Percentiles rank a stretch among this genome's conserved stretches.
Conservation (phyloP, 1,284 basidiomycete species). For the Gomphus sp. region DNA sequence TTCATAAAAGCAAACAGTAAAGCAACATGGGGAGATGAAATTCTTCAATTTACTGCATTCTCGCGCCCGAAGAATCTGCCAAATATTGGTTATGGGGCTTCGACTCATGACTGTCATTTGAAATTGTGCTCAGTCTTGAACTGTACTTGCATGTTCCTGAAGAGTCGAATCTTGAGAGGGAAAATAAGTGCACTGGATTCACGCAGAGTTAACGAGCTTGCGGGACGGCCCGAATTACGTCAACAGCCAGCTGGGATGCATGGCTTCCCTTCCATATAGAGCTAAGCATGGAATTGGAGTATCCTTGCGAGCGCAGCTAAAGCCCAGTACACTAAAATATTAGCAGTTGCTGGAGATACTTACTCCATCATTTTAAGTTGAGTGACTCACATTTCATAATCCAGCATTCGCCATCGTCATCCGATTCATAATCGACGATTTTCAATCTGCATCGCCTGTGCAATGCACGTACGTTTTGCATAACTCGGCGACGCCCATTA, state of each 20-base stretch:
- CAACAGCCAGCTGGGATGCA: not conserved
- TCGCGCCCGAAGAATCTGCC: no score
- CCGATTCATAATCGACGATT: not conserved
- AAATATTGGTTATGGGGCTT: no score
- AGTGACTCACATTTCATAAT: not conserved
- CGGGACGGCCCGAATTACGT: not conserved
- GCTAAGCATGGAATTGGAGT: conserved; percentile 19
- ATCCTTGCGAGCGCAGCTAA: conserved; percentile 24
- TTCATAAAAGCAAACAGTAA: no score
- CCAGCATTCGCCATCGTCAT: not conserved
- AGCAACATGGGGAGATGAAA: no score
- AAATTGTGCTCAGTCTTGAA: no score
- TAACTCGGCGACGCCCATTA: not conserved
- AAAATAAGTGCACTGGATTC: not conserved
- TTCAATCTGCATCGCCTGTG: not conserved
- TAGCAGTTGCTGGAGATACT: not conserved
- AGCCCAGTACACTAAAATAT: not conserved
- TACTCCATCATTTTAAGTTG: not conserved
- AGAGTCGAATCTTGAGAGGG: not conserved
- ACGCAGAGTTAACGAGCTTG: no score
- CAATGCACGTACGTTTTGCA: not conserved
- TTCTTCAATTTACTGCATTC: no score
- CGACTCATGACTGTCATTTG: no score
- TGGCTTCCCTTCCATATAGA: not conserved
- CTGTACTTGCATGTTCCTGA: no score